These are phyloP conservation scores for Brachypodium distachyon DNA, from an alignment of 202 grass and related monocot genomes.

Conservation along the genomic window DNA sequence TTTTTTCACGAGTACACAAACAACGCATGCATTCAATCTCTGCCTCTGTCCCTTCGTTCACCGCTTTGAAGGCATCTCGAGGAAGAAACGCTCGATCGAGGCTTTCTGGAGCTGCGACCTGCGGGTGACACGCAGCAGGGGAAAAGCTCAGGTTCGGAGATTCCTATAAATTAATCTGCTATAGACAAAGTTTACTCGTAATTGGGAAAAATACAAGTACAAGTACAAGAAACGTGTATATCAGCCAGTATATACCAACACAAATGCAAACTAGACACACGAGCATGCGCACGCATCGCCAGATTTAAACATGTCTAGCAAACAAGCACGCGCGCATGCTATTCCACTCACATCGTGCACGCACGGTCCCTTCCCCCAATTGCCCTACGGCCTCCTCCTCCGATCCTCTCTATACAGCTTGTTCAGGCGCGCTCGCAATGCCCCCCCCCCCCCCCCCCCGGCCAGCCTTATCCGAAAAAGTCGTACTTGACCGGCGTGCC, in stretches of 20 bases:
- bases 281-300: background rate
- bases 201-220: constrained; percentile 16
- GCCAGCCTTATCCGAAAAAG: constrained; percentile 58
- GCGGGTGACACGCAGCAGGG: too few species aligned
- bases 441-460: too few species aligned
- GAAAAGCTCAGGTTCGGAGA: too few species aligned
- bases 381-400: background rate
- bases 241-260: constrained; percentile 8
- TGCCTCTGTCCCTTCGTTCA: too few species aligned
- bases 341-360: background rate
- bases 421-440: background rate
- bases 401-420: too few species aligned
- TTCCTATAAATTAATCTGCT: too few species aligned
- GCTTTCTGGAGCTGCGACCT: too few species aligned
- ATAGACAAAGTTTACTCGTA: constrained; percentile 3
- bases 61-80: too few species aligned
- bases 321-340: background rate
- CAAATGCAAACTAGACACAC: constrained; percentile 19
- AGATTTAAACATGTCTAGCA: background rate
- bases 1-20: too few species aligned
- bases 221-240: constrained; percentile 9
- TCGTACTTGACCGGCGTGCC: constrained; percentile 64
- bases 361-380: background rate
- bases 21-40: too few species aligned
- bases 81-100: too few species aligned